Percentiles rank a stretch among this genome's conserved stretches.
Evolutionary conservation across 768 basidiomycete genomes (phyloP).

Genomic region (Rubroboletus pulcherrimus): DNA sequence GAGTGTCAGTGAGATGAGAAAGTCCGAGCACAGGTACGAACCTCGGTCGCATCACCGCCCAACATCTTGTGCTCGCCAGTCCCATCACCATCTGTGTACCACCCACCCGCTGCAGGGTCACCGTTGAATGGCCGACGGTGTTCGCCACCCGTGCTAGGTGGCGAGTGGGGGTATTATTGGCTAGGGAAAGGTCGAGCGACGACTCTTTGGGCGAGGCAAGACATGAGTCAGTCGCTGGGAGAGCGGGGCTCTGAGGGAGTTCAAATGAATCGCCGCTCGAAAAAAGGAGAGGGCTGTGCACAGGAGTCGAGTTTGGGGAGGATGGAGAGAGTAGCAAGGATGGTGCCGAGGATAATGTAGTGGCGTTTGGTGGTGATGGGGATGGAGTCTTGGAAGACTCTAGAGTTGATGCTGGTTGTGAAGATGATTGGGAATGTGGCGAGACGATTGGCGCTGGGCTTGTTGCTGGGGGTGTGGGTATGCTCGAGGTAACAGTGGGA

Average conservation of each 20-base stretch:
- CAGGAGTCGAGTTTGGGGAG: slow-evolving; percentile 39
- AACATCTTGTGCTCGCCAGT: slow-evolving; percentile 18
- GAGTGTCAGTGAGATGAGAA: slow-evolving; percentile 21
- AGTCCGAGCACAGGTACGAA: slow-evolving; percentile 22
- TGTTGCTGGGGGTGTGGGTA: slow-evolving; percentile 14
- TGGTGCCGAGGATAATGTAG: slow-evolving; percentile 32
- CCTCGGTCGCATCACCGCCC: slow-evolving; percentile 32
- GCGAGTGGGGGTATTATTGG: slow-evolving; percentile 69
- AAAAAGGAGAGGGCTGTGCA: slow-evolving; percentile 30
- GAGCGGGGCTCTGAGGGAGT: slow-evolving; percentile 37
- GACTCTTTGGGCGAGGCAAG: slow-evolving; percentile 19
- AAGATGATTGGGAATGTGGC: slow-evolving; percentile 21
- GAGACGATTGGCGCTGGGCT: slow-evolving; percentile 7
- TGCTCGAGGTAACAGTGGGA: slow-evolving; percentile 18
- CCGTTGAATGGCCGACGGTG: slow-evolving; percentile 50
- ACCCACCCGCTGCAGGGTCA: slow-evolving; percentile 95
- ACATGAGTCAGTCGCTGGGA: slow-evolving; percentile 33
- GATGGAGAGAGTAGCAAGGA: slow-evolving; percentile 40
- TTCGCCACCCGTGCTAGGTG: slow-evolving; percentile 98
- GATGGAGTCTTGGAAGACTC: slow-evolving; percentile 22
- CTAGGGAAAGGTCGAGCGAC: slow-evolving; percentile 33
- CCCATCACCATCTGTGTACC: slow-evolving; percentile 31
- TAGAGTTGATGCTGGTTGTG: slow-evolving; percentile 22
- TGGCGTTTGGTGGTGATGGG: slow-evolving; percentile 20
- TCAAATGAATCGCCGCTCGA: slow-evolving; percentile 25